These are phyloP conservation scores for Rhytidiadelphus loreus DNA, from an alignment of 225 moss, liverwort and hornwort genomes.

Conservation along the genomic window DNA sequence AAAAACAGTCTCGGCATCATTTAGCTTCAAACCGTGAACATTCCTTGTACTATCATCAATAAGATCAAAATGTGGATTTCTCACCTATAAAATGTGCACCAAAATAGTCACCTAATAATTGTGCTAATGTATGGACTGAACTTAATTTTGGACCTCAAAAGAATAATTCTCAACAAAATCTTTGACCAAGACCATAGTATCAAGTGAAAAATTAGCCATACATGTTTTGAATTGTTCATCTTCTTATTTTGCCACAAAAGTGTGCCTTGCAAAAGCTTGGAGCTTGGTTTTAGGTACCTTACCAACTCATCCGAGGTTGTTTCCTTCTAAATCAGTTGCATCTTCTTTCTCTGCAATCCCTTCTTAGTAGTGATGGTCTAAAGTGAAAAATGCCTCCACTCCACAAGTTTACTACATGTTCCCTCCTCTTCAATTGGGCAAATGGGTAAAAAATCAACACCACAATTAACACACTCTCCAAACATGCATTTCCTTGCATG, in stretches of 20 bases:
- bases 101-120: no score
- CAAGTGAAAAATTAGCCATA: fast-evolving
- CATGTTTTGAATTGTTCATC: neutral
- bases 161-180: no score
- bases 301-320: neutral
- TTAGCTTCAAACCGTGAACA: no score
- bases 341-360: neutral
- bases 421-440: neutral
- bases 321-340: neutral
- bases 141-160: no score
- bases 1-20: no score
- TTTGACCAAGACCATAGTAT: neutral
- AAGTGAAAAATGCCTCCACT: neutral
- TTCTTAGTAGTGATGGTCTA: neutral
- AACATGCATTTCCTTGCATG: no score
- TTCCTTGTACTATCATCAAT: fast-evolving
- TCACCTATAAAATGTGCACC: no score
- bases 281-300: neutral
- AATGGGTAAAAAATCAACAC: no score
- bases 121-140: no score
- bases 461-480: no score
- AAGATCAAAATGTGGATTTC: no score
- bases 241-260: neutral
- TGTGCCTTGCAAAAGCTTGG: neutral
- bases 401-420: fast-evolving